These are phyloP conservation scores for Fraxinus excelsior DNA, from an alignment of 257 asterid species.

Conservation along the genomic window DNA sequence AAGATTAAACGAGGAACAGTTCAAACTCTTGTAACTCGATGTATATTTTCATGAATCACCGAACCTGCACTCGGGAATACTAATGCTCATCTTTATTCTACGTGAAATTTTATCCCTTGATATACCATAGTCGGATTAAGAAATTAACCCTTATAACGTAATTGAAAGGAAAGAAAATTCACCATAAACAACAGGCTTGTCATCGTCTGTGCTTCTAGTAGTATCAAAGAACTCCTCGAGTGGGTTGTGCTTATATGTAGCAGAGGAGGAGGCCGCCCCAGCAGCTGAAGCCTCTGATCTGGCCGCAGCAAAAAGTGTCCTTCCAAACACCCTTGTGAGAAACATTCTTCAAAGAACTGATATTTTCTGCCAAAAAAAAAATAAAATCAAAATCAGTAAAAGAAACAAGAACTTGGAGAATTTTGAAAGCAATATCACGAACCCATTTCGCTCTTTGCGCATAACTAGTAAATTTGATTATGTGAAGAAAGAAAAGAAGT, in stretches of 20 bases:
- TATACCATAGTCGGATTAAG: background rate
- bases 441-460: background rate
- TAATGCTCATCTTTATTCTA: no score
- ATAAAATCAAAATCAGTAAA: background rate
- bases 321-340: slow-evolving; percentile 58
- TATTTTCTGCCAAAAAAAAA: slow-evolving; percentile 23
- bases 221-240: slow-evolving; percentile 79
- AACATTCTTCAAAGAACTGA: slow-evolving; percentile 36
- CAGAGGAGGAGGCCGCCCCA: slow-evolving; percentile 43
- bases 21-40: no score
- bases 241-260: slow-evolving; percentile 49
- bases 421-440: background rate
- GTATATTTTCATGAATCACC: no score
- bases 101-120: no score
- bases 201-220: slow-evolving; percentile 63
- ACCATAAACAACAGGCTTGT: slow-evolving; percentile 80
- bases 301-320: slow-evolving; percentile 76
- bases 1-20: no score
- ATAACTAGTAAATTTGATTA: background rate
- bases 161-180: slow-evolving; percentile 2
- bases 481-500: background rate
- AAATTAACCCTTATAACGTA: background rate
- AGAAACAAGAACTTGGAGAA: background rate
- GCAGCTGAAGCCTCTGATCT: slow-evolving; percentile 66
- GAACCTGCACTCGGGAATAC: no score